Evolutionary conservation across 179 eudicot genomes (phyloP), one percentile per base, ranked within the genome.

Genomic region (Amaranthus tricolor): DNA sequence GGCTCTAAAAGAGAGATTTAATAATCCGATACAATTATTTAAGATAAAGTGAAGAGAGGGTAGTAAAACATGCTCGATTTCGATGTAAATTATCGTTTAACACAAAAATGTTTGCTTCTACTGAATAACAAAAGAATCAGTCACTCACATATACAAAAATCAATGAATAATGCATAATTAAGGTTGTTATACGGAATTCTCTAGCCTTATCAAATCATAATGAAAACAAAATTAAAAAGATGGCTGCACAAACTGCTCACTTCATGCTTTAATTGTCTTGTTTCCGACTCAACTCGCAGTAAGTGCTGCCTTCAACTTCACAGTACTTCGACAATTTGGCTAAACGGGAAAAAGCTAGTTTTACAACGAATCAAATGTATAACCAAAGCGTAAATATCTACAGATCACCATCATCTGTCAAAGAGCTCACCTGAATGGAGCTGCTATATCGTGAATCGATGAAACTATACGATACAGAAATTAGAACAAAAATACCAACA

Each of bases 381-480:
- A 31, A 31, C 40, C 2, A 31, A 31, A 31, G 2, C 58, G 53
- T 54, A 17, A 13, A 55, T 50, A 68, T 64, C 74, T 76, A 78
- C 53, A 71, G 5, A 54, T 77, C 79, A 44, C 24, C 72, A 62
- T 74, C 77, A 21, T 20, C 74, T 14, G 40, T 53, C 52, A 31
- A 71, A 58, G 77, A 45, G 9, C 44, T 75, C 65, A 57, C 73
- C 8, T 11, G 63, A 74, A 71, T 71, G 43, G 80, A 67, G 66
- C 70, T 74, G 56, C 87, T 85, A 50, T 56, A 84, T 81, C 74
- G 85, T 5, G 76, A 83, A 77, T 79, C 79, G 20, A 84, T 89
- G 78, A 76, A 85, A 63, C 81, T 51, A 79, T 90, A 92, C 0
- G 82, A 83, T 6, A 80, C 84, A 3, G 76, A 88, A 62, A 82